These are phyloP conservation scores for Trichoderma orchidacearum DNA, from an alignment of 495 filamentous ascomycete genomes.

Conservation along the genomic window DNA sequence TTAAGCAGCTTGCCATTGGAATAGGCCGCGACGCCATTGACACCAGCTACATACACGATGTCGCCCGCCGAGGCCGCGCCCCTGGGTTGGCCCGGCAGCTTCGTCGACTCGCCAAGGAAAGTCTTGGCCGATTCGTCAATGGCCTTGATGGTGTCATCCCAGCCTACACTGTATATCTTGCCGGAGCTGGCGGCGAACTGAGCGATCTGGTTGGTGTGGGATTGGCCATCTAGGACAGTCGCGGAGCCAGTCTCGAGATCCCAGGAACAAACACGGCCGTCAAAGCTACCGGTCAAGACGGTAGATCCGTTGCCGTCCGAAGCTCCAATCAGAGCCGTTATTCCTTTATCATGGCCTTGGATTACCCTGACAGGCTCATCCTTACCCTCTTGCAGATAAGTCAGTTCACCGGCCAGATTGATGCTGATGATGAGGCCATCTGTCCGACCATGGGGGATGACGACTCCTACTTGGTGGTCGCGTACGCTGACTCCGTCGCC, in stretches of 20 bases:
- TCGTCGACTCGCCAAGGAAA: constrained; percentile 30
- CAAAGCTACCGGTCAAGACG: constrained; percentile 80
- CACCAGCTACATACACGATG: constrained; percentile 49
- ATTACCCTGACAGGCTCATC: constrained; percentile 56
- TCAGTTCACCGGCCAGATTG: constrained; percentile 77
- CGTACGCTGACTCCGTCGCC: constrained; percentile 60
- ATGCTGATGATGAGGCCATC: constrained; percentile 84
- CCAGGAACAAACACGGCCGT: constrained; percentile 77
- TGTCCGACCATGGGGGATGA: constrained; percentile 72
- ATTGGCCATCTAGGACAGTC: constrained; percentile 56
- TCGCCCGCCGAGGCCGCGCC: constrained; percentile 28
- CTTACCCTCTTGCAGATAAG: constrained; percentile 64
- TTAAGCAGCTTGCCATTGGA: constrained; percentile 39
- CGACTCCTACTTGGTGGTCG: constrained; percentile 89
- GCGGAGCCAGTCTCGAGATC: constrained; percentile 54
- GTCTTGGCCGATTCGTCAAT: constrained; percentile 45
- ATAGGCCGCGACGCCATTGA: constrained; percentile 51
- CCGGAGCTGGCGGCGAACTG: constrained; percentile 49
- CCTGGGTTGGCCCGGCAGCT: constrained; percentile 37
- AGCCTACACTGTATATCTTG: constrained; percentile 71
- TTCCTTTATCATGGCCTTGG: constrained; percentile 86
- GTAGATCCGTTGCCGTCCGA: constrained; percentile 37
- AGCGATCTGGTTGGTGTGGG: constrained; percentile 70
- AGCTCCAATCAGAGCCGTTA: constrained; percentile 55
- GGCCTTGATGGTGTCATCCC: constrained; percentile 86